Evolutionary conservation across 306 rosid genomes (phyloP).

Genomic region (Corylus americana): DNA sequence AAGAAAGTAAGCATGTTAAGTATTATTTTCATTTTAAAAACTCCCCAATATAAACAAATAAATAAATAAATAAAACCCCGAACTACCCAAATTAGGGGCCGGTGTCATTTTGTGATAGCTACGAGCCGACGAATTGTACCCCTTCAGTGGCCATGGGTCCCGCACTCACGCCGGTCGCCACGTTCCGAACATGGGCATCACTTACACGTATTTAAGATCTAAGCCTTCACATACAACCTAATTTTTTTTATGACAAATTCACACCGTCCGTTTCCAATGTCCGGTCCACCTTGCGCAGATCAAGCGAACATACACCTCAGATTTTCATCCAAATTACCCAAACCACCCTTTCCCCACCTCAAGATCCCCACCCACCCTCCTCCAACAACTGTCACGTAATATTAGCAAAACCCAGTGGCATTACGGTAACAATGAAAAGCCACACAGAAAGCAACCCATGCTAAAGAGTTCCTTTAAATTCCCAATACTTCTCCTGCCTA

Average conservation of each 20-base stretch:
- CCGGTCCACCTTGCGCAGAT: constrained; percentile 21
- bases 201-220: background rate
- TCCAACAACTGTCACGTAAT: constrained; percentile 7
- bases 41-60: no score
- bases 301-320: constrained; percentile 3
- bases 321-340: background rate
- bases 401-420: background rate
- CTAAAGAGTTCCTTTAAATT: constrained; percentile 25
- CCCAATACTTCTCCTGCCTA: constrained; percentile 17
- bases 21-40: no score
- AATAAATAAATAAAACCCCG: no score
- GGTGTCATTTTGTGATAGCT: no score
- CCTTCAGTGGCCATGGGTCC: no score
- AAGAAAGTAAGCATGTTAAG: no score
- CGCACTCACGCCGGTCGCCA: background rate
- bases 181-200: background rate
- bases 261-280: constrained; percentile 14
- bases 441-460: constrained; percentile 22
- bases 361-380: background rate
- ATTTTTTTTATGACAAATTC: constrained; percentile 3
- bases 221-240: background rate
- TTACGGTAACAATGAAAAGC: background rate
- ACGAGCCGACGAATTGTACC: no score
- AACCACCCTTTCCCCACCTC: constrained; percentile 6
- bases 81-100: no score